Evolutionary conservation across 768 basidiomycete genomes (phyloP), one percentile per base, ranked within the genome.

Genomic region (Amanita subjunquillea): DNA sequence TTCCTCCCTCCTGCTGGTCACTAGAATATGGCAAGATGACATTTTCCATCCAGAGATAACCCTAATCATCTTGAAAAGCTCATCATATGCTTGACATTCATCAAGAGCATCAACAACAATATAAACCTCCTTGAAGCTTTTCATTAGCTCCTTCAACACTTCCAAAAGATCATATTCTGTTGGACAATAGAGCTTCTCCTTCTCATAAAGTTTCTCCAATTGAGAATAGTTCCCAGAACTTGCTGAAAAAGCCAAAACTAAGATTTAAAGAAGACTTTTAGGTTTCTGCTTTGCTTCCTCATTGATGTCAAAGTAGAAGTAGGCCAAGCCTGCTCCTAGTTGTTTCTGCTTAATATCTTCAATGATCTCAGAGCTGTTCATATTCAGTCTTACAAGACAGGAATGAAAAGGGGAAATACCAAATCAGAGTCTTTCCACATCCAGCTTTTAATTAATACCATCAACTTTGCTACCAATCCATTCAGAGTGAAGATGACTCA

Each of bases 71-170:
- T 48, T 36, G 5, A 48, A 34, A 15, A 36, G n/a, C 4, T 48
- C 15, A 2, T 48, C 6, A n/a, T 36, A 48, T 15, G 8, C 6
- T 7, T 17, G 15, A 30, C 46, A 47, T 34, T 47, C 46, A 47
- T 47, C 46, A 6, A 47, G 20, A 22, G 46, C 46, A 48, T 48
- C 46, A 32, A 48, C 9, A n/a, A 48, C 46, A 48, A 48, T 37
- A 30, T 48, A 48, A 12, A 8, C 20, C 20, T 32, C 15, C 30
- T 48, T 48, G 32, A 32, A 48, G 20, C 3, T 20, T 20, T n/a
- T 20, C 6, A 48, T 13, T 8, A 48, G 34, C 3, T 36, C n/a
- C 7, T 15, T 34, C 7, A 48, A 17, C 17, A 48, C 13, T 17
- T 37, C 32, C 29, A 32, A 6, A n/a, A 48, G 46, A 15, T 48